Base-by-base conservation (phyloP, 495 filamentous ascomycete genomes). In the Evernia prunastri region DNA sequence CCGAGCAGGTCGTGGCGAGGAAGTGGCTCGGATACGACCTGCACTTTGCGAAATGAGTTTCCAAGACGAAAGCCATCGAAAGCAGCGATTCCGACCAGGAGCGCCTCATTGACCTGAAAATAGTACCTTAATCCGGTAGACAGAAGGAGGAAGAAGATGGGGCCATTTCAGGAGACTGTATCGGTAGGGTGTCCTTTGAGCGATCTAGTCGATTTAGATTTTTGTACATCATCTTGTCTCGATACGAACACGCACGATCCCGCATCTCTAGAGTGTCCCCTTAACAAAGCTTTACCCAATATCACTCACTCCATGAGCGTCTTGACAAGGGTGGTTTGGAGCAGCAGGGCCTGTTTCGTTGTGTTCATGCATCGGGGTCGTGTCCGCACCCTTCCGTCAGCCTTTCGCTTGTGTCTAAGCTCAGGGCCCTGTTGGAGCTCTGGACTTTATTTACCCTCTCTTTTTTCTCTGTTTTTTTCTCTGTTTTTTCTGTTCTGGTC, bases 11-110 rank as follows among this genome's bases (percentile, higher is more conserved):
- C 49, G 73, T 87, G 60, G 85, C 89, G 58, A 84, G 94, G 75
- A 96, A 96, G 79, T 98, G 92, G 94, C 79, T 97, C 71, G 87
- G 88, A 56, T 98, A 98, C 74, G 94, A 98, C 76, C 81, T 98
- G 74, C 94, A 98, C 79, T 98, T 97, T 78, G 94, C 94, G 43
- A 98, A 98, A 84, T 98, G 89, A 77, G 69, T n/a, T 29, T 13
- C n/a, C 11, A n/a, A 51, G n/a, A 35, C 18, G 23, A 10, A 45
- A 31, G 17, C 13, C 0, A 17, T 18, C 7, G 11, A 27, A 27
- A 29, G 20, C 15, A 35, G 11, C 25, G 31, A n/a, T 37, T 20
- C 12, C 1, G 8, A 27, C 33, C 0, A 61, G 11, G 25, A 2
- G 36, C 23, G 49, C 49, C 9, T 8, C 2, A 31, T 29, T 31